Evolutionary conservation across 805 yeast genomes (phyloP).

Genomic region (Lachancea sp.): DNA sequence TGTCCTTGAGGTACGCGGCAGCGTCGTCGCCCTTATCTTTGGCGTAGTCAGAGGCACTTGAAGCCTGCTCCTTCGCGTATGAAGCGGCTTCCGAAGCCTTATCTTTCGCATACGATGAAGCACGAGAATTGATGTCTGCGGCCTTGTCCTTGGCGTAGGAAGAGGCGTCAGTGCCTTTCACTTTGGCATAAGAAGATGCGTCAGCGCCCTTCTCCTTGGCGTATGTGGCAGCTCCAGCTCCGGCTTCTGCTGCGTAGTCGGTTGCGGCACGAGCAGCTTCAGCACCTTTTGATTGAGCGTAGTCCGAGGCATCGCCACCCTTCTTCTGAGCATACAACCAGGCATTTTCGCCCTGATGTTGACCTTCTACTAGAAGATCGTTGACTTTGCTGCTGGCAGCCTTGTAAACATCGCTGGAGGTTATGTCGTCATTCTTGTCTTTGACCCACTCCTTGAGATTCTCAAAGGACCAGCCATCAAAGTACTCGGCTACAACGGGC

Average conservation of each 20-base stretch:
- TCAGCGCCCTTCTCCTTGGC: constrained; percentile 8
- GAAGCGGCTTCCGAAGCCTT: constrained; percentile 23
- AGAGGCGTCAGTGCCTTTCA: constrained; percentile 24
- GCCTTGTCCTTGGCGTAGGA: constrained; percentile 17
- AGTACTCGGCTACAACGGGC: constrained; percentile 21
- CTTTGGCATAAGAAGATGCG: constrained; percentile 10
- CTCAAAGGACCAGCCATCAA: constrained; percentile 37
- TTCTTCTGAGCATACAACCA: constrained; percentile 10
- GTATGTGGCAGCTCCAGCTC: constrained; percentile 11
- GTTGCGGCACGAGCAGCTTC: constrained; percentile 5
- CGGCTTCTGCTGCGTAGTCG: constrained; percentile 10
- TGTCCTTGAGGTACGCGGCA: constrained; percentile 10
- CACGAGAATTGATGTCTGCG: constrained; percentile 9
- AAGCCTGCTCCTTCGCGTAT: constrained; percentile 17
- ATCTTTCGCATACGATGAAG: constrained; percentile 11
- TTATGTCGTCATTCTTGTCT: constrained; percentile 26
- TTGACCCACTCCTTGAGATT: constrained; percentile 37
- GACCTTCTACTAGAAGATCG: constrained; percentile 9
- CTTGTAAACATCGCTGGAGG: constrained; percentile 24
- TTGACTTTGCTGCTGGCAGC: constrained; percentile 16
- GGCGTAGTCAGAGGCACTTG: constrained; percentile 12
- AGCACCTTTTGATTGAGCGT: constrained; percentile 5
- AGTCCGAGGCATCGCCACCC: constrained; percentile 3
- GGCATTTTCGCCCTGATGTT: constrained; percentile 4
- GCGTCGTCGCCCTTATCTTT: constrained; percentile 13